A percentile compares a stretch with the other conserved stretches of the same genome.
phyloP scores from a whole-genome alignment of 2,329 filamentous ascomycete species.

The Davidsoniella virescens region DNA sequence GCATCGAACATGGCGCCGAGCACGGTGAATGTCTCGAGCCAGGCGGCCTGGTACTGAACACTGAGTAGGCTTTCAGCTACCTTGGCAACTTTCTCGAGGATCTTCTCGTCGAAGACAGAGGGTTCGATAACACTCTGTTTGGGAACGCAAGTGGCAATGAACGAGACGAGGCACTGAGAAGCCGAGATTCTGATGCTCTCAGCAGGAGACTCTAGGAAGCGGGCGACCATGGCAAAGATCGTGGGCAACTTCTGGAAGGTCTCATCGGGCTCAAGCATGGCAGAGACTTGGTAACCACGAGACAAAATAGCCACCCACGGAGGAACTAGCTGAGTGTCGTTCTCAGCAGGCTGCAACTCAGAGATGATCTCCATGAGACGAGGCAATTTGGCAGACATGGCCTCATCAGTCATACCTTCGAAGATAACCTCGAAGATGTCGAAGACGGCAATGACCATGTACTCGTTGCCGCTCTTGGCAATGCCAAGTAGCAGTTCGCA shows the following conservation, averaged over 20 bases:
- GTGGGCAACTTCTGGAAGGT: conserved; percentile 83
- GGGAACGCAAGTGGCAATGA: conserved; percentile 80
- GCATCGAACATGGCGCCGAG: conserved; percentile 75
- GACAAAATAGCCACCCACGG: conserved; percentile 95
- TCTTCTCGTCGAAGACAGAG: conserved; percentile 84
- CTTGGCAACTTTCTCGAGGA: conserved; percentile 63
- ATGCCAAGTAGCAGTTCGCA: conserved; percentile 83
- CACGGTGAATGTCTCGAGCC: conserved; percentile 87
- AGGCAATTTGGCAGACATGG: conserved; percentile 78
- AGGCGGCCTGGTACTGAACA: conserved; percentile 84
- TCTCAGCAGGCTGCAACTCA: conserved; percentile 77
- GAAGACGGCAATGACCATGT: conserved; percentile 89
- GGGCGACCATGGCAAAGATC: conserved; percentile 62
- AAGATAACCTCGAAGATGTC: conserved; percentile 98
- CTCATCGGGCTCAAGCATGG: conserved; percentile 74
- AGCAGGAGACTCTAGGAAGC: conserved; percentile 71
- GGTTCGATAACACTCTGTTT: conserved; percentile 70
- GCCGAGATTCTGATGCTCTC: conserved; percentile 90
- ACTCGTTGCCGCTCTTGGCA: conserved; percentile 80
- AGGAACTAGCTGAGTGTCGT: conserved; percentile 85
- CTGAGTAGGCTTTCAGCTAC: conserved; percentile 59
- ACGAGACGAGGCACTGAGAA: conserved; percentile 86
- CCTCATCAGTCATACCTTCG: conserved; percentile 73
- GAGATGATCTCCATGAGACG: conserved; percentile 80
- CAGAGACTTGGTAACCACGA: conserved; percentile 82